These are phyloP conservation scores for Emericellopsis atlantica DNA, from an alignment of 2,329 filamentous ascomycete genomes.

Conservation along the genomic window DNA sequence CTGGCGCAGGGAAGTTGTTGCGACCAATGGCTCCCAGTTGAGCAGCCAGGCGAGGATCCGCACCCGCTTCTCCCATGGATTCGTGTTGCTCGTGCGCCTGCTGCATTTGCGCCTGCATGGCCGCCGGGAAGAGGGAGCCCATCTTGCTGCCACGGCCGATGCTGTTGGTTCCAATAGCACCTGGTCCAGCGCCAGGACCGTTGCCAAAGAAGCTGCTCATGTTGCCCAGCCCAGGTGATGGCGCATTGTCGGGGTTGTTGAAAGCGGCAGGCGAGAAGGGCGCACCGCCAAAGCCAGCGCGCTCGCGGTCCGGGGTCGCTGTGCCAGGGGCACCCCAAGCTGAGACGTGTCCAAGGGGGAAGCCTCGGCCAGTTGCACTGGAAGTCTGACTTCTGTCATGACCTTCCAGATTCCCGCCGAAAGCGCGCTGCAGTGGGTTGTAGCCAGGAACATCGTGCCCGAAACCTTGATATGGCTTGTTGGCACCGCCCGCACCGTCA, in stretches of 20 bases:
- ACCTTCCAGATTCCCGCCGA: slow-evolving; percentile 44
- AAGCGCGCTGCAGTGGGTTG: slow-evolving; percentile 39
- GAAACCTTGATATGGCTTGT: not conserved
- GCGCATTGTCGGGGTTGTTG: slow-evolving; percentile 57
- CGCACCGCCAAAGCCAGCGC: slow-evolving; percentile 41
- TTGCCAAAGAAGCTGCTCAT: slow-evolving; percentile 56
- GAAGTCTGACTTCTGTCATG: slow-evolving; percentile 91
- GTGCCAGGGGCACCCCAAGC: slow-evolving; percentile 49
- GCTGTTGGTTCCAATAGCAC: slow-evolving; percentile 43
- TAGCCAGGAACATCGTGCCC: slow-evolving; percentile 33
- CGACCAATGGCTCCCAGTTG: slow-evolving; percentile 58
- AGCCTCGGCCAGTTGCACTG: slow-evolving; percentile 69
- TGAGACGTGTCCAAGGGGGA: slow-evolving; percentile 49
- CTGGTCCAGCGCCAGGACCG: slow-evolving; percentile 35
- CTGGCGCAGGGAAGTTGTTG: slow-evolving; percentile 38
- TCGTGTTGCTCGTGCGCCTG: slow-evolving; percentile 43
- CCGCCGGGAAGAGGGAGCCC: slow-evolving; percentile 73
- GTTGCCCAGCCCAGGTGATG: slow-evolving; percentile 59
- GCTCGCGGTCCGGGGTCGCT: slow-evolving; percentile 55
- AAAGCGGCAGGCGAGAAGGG: slow-evolving; percentile 69
- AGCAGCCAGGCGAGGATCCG: slow-evolving; percentile 45
- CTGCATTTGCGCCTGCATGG: slow-evolving; percentile 89
- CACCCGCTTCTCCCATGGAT: slow-evolving; percentile 37
- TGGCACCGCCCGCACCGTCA: slow-evolving; percentile 30
- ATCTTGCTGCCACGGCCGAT: slow-evolving; percentile 71